Evolutionary conservation across 176 grass and related monocot genomes (phyloP).

Genomic region (Elymus sibiricus): DNA sequence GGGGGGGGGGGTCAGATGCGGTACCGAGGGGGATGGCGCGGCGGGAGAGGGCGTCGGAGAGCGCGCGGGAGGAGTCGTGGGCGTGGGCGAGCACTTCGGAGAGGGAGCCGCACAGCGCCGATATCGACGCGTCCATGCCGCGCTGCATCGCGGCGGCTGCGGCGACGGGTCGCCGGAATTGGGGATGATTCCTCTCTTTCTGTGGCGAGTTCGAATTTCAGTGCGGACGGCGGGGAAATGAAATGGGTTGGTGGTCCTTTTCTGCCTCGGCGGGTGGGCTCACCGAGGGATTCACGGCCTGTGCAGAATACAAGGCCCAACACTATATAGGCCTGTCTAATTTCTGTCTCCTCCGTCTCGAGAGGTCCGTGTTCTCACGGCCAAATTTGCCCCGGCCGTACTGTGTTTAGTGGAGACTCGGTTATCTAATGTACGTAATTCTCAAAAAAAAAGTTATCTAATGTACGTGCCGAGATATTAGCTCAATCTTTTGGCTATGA

Average conservation of each 20-base stretch:
- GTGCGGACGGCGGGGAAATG: neutral
- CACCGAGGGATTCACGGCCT: neutral
- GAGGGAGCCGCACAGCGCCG: constrained; percentile 49
- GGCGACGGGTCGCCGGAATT: constrained; percentile 22
- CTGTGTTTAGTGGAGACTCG: too few relatives aligned
- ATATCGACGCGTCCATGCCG: constrained; percentile 59
- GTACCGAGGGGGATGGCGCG: constrained; percentile 70
- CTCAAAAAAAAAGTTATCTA: too few relatives aligned
- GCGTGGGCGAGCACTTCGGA: constrained; percentile 52
- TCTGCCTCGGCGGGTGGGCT: neutral
- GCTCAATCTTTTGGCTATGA: too few relatives aligned
- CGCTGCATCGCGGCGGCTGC: neutral
- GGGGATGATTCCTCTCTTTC: neutral
- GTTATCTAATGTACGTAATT: too few relatives aligned
- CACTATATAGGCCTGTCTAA: too few relatives aligned
- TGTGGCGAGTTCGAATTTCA: neutral
- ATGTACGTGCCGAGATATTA: too few relatives aligned
- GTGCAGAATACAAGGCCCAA: too few relatives aligned
- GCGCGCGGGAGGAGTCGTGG: constrained; percentile 48
- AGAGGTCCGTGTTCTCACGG: too few relatives aligned
- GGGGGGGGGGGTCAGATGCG: neutral
- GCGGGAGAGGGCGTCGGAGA: constrained; percentile 64
- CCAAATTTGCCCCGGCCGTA: too few relatives aligned
- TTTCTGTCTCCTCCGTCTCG: too few relatives aligned
- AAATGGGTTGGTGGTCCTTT: too few relatives aligned